Conservation (phyloP, 2,329 filamentous ascomycete genomes). For the Ampelomyces quisqualis region DNA sequence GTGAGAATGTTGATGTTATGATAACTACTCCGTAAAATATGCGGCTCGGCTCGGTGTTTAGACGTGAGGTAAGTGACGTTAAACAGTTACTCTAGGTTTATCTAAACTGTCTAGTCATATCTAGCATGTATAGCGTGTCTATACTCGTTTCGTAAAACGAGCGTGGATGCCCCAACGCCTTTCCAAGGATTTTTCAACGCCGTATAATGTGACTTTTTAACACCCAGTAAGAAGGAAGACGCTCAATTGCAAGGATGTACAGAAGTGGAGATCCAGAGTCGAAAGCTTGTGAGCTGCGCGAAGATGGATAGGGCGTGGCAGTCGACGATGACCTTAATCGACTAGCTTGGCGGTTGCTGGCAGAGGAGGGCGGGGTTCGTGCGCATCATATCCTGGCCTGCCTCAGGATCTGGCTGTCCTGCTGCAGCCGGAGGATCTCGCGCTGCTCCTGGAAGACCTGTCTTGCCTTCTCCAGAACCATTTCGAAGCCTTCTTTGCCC, state of each 20-base stretch:
- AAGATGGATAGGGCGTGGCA: background rate
- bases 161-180: constrained; percentile 6
- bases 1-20: no score
- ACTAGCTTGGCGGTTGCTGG: background rate
- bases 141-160: constrained; percentile 1
- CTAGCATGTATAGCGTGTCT: constrained; percentile 6
- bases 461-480: constrained; percentile 88
- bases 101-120: constrained; percentile 2
- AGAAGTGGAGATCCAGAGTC: constrained; percentile 1
- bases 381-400: constrained; percentile 33
- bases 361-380: background rate
- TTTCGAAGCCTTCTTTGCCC: constrained; percentile 92
- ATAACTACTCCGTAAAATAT: no score
- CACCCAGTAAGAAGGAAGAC: background rate
- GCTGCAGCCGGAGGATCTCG: constrained; percentile 57
- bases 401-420: constrained; percentile 35
- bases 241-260: constrained; percentile 1
- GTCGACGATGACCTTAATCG: no score
- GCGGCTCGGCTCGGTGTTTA: no score
- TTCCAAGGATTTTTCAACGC: constrained; percentile 5
- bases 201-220: constrained; percentile 4
- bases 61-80: constrained; percentile 3
- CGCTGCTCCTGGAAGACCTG: constrained; percentile 89
- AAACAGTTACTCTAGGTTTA: constrained; percentile 7
- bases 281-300: background rate